Percentiles rank a stretch among this genome's conserved stretches.
phyloP scores from a whole-genome alignment of 163 green algal genomes.

The Prototheca cutis region DNA sequence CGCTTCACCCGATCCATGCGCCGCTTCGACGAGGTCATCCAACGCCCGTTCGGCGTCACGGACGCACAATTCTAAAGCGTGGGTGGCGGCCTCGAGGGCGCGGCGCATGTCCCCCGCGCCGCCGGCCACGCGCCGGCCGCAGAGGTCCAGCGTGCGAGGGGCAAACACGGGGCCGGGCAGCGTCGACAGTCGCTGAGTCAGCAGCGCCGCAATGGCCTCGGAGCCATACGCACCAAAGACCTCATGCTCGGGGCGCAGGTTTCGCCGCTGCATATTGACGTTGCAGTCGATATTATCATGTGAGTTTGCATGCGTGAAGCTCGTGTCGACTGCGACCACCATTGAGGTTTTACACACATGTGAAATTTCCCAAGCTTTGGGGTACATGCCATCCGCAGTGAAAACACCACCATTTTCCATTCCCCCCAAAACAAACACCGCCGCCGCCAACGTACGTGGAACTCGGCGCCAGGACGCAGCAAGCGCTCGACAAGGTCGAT shows the following conservation, averaged over 20 bases:
- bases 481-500: conserved; percentile 46
- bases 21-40: not conserved
- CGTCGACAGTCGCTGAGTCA: conserved; percentile 29
- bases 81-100: conserved; percentile 24
- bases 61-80: conserved; percentile 11
- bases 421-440: too few species aligned
- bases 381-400: too few species aligned
- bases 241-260: conserved; percentile 11
- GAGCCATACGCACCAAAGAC: conserved; percentile 40
- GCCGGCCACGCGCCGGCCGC: conserved; percentile 34
- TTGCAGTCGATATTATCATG: not conserved
- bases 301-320: not conserved
- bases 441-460: conserved; percentile 5
- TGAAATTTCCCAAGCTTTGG: too few species aligned
- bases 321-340: not conserved
- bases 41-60: not conserved
- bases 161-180: conserved; percentile 41
- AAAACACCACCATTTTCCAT: not conserved
- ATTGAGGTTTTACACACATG: not conserved
- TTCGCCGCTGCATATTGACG: not conserved
- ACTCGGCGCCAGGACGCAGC: conserved; percentile 7
- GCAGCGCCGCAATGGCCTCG: conserved; percentile 18
- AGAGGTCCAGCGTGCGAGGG: conserved; percentile 35
- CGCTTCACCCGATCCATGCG: too few species aligned
- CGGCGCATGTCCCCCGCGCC: conserved; percentile 61